Conservation (phyloP, 768 basidiomycete species). For the Leccinum imitatum region DNA sequence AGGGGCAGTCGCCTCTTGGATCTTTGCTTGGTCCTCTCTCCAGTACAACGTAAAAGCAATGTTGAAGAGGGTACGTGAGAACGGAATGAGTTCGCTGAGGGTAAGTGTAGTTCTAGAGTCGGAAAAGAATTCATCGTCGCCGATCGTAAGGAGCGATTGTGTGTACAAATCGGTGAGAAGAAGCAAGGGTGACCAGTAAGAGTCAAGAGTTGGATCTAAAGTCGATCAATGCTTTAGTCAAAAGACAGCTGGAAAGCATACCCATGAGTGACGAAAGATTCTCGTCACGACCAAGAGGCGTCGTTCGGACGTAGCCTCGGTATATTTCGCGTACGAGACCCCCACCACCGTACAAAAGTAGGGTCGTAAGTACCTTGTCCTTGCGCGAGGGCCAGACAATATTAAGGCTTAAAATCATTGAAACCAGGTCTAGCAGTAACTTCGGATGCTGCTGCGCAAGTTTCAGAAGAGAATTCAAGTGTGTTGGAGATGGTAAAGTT, state of each 20-base stretch:
- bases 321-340: conserved; percentile 77
- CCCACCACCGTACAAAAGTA: conserved; percentile 51
- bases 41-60: conserved; percentile 81
- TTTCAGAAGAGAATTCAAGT: conserved; percentile 55
- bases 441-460: conserved; percentile 40
- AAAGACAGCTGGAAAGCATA: conserved; percentile 25
- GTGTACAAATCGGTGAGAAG: conserved; percentile 81
- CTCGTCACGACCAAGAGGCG: conserved; percentile 61
- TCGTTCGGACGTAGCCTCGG: conserved; percentile 59
- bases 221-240: conserved; percentile 5
- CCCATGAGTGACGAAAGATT: conserved; percentile 38
- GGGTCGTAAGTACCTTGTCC: conserved; percentile 56
- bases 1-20: conserved; percentile 41
- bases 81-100: conserved; percentile 74
- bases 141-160: conserved; percentile 85
- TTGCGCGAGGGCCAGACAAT: conserved; percentile 58
- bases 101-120: conserved; percentile 68
- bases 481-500: conserved; percentile 51
- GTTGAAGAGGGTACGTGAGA: conserved; percentile 79
- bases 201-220: conserved; percentile 44
- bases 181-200: conserved; percentile 67
- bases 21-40: conserved; percentile 45
- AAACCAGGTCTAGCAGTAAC: conserved; percentile 48
- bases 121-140: conserved; percentile 96
- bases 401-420: conserved; percentile 56